Base-by-base conservation (phyloP, 306 rosid species). In the Coriaria nepalensis region DNA sequence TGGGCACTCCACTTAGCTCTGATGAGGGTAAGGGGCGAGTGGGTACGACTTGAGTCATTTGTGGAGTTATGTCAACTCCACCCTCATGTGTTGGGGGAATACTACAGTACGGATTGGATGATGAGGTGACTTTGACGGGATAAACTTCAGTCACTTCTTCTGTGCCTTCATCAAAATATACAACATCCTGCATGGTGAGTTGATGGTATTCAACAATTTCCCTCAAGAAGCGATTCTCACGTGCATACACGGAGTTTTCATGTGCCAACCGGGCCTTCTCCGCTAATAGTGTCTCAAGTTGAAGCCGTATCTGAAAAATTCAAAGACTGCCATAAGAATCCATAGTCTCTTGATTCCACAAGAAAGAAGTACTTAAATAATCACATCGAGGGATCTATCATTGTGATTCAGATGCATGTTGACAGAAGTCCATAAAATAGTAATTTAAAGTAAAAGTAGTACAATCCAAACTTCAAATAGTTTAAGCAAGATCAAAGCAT, bases 151-250 rank as follows among this genome's bases (percentile, higher is more conserved):
- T 76, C 33, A 90, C 87, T 79, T 90, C 95, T 73, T 84, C 97
- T 0, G 61, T 84, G 47, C 79, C 67, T 72, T 88, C 97, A 37
- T 88, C 95, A 12, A 88, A 63, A 80, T 88, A 88, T 62, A 88
- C 74, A 35, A 88, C 97, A 62, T 88, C 97, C 63, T 88, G 95
- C 95, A 88, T 88, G 2, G 95, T 88, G 39, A 88, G 95, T 71
- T 90, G 97, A 65, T 90, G 95, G 57, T 84, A 90, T 60, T 90
- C 97, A 5, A 90, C 97, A 51, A 90, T 78, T 74, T 90, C 97
- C 76, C 95, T 64, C 2, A 90, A 67, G 73, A 90, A 90, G 47
- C 93, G 93, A 50, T 90, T 90, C 76, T 90, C 97, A 6, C 95
- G 82, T 36, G 97, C 93, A 61, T 66, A 84, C 9, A 81, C 77